Conservation (phyloP, 768 basidiomycete species). For the Lyophyllum decastes region DNA sequence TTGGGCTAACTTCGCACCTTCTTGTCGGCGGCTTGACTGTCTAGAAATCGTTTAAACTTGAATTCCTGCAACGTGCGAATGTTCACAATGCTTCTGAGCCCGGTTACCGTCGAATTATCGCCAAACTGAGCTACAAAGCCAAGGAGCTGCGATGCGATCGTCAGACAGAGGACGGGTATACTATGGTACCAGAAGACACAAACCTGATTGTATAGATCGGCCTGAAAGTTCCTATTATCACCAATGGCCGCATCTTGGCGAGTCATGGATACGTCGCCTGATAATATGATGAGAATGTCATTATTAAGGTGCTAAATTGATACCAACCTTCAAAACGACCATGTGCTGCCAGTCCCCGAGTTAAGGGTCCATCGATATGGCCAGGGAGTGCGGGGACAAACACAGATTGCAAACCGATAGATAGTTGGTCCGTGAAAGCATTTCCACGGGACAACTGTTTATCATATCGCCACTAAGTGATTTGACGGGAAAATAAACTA, state of each 20-base stretch:
- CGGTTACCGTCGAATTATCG: conserved; percentile 13
- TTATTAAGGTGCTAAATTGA: background rate
- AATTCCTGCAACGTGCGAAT: conserved; percentile 7
- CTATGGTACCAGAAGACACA: too few species aligned
- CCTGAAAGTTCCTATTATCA: too few species aligned
- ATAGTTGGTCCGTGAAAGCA: background rate
- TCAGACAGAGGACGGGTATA: too few species aligned
- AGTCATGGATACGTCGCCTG: conserved; percentile 18
- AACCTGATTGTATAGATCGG: too few species aligned
- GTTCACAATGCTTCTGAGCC: conserved; percentile 14
- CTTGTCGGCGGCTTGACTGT: conserved; percentile 5
- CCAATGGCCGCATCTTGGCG: conserved; percentile 14
- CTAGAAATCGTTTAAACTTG: conserved; percentile 11
- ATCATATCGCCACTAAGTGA: background rate
- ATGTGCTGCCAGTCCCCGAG: conserved; percentile 14
- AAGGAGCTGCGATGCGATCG: conserved; percentile 8
- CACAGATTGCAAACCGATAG: background rate
- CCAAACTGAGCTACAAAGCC: conserved; percentile 10
- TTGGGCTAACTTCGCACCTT: too few species aligned
- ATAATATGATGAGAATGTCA: background rate
- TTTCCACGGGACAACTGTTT: conserved; percentile 16
- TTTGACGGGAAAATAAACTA: too few species aligned
- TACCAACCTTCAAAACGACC: conserved; percentile 15
- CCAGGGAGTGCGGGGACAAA: conserved; percentile 14
- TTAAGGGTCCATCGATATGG: conserved; percentile 10